Evolutionary conservation across 352 stramenopile genomes (phyloP), one percentile per base, ranked within the genome.

Genomic region (Aphanomyces stellatus): DNA sequence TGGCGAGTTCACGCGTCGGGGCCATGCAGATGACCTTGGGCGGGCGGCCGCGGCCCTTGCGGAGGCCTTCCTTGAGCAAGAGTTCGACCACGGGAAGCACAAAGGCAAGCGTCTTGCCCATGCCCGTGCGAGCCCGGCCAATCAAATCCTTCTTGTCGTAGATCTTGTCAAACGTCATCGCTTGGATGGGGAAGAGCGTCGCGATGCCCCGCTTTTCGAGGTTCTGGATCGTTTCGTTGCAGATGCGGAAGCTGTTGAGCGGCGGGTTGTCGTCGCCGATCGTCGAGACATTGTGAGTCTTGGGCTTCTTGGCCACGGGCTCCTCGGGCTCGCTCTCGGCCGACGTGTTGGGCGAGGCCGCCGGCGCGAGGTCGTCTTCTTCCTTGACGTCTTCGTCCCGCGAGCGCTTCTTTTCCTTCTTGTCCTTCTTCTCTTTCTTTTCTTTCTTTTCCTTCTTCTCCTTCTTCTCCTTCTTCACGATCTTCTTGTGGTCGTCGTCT

Each of bases 21-120:
- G 96, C 96, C 74, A 99, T 92, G 56, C 98, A 94, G 42, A 99
- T 82, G 68, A 98, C 97, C 42, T 85, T 87, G 19, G 96, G 93
- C 17, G 78, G 78, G 25, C 87, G 80, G 41, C 86, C 85, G 56
- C 80, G 78, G 49, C 85, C 81, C 35, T 63, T 66, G 67, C 78
- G 76, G 8, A 74, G 61, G 37, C 80, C 88, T 64, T 96, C 88
- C 51, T 86, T 86, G 5, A 96, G 69, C 51, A 99, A 71, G 43
- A 93, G 74, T 69, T 98, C 90, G 42, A 99, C 85, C 19, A 98
- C 79, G 3, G 97, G 97, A 40, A 99, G 80, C 7, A 94, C 96
- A 78, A 99, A 99, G 35, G 97, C 97, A 11, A 99, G 80, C 22
- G 97, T 99, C 85, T 99, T 99, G 59, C 97, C 97, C 71, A 98